A percentile compares a stretch with the other conserved stretches of the same genome.
Evolutionary conservation across 768 basidiomycete species (phyloP).

Genomic region (Hirschioporus abietinus): DNA sequence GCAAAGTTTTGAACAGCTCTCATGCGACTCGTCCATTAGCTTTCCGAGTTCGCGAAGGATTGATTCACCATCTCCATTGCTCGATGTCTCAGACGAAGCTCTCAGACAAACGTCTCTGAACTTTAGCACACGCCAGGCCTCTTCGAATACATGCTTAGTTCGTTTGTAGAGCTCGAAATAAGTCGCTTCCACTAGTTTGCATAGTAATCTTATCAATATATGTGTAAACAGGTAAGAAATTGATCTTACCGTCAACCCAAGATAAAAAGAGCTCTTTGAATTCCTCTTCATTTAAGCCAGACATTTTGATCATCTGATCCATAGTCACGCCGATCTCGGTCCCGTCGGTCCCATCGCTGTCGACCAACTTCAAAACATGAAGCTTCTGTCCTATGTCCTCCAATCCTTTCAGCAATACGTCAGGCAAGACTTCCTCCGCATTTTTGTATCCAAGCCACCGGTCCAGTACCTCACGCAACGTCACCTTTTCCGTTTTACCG

Average conservation of each 20-base stretch:
- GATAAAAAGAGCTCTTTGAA: conserved; percentile 70
- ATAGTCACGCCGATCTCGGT: conserved; percentile 60
- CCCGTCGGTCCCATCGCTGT: conserved; percentile 21
- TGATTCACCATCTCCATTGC: neutral
- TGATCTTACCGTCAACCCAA: conserved; percentile 67
- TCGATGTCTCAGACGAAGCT: conserved; percentile 4
- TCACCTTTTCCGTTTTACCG: conserved; percentile 47
- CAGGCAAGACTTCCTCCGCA: conserved; percentile 38
- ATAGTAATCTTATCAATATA: neutral
- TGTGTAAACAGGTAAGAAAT: neutral
- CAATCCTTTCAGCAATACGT: conserved; percentile 42
- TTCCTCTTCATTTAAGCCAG: conserved; percentile 45
- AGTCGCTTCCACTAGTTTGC: conserved; percentile 60
- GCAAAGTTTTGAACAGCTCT: conserved; percentile 60
- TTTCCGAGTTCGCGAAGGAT: conserved; percentile 40
- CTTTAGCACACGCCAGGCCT: conserved; percentile 74
- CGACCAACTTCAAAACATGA: conserved; percentile 45
- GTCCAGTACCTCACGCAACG: conserved; percentile 62
- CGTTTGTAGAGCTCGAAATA: conserved; percentile 82
- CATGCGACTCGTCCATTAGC: conserved; percentile 77
- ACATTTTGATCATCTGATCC: conserved; percentile 67
- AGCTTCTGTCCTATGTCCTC: conserved; percentile 42
- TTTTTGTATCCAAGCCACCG: conserved; percentile 44
- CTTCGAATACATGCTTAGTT: conserved; percentile 74
- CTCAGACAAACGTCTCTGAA: conserved; percentile 65